Percentiles rank a stretch among this genome's conserved stretches.
Evolutionary conservation across 2,329 filamentous ascomycete species (phyloP).

Genomic region (Allantophomopsis lycopodina): DNA sequence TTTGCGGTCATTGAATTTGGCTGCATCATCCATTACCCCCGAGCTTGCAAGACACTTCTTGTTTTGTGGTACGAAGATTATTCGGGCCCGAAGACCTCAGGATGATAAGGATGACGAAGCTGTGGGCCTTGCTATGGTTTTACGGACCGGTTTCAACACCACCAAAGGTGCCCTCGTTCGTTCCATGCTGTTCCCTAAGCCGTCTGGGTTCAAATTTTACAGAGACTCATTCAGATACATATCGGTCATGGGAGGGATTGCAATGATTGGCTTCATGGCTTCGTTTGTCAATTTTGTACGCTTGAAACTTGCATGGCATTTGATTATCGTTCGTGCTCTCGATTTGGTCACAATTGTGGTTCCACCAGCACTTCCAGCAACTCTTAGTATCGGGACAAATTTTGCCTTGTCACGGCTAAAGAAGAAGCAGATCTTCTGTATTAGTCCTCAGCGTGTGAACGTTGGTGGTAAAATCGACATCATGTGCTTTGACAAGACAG

Average conservation of each 20-base stretch:
- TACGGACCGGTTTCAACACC: constrained; percentile 92
- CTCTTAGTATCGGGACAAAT: constrained; percentile 89
- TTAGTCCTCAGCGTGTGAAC: constrained; percentile 93
- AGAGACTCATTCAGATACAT: constrained; percentile 96
- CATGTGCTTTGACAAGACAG: constrained; percentile 97
- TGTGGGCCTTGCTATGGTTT: constrained; percentile 80
- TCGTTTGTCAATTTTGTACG: constrained; percentile 91
- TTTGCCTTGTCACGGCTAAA: constrained; percentile 83
- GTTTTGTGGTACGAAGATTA: constrained; percentile 91
- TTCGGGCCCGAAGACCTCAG: constrained; percentile 78
- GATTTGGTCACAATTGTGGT: constrained; percentile 98
- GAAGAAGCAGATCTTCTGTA: constrained; percentile 88
- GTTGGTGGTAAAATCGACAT: constrained; percentile 92
- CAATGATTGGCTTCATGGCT: constrained; percentile 72
- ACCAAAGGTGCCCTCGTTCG: constrained; percentile 92
- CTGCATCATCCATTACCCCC: constrained; percentile 68
- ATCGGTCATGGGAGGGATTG: constrained; percentile 84
- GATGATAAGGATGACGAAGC: constrained; percentile 78
- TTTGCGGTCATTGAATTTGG: constrained; percentile 62
- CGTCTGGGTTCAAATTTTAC: constrained; percentile 97
- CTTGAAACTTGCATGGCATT: constrained; percentile 69
- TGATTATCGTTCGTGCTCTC: constrained; percentile 83
- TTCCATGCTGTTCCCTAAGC: constrained; percentile 97
- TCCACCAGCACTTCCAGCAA: constrained; percentile 85
- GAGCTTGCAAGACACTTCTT: constrained; percentile 80